phyloP scores from a whole-genome alignment of 139 green algal species.

The Micractinium conductrix region DNA sequence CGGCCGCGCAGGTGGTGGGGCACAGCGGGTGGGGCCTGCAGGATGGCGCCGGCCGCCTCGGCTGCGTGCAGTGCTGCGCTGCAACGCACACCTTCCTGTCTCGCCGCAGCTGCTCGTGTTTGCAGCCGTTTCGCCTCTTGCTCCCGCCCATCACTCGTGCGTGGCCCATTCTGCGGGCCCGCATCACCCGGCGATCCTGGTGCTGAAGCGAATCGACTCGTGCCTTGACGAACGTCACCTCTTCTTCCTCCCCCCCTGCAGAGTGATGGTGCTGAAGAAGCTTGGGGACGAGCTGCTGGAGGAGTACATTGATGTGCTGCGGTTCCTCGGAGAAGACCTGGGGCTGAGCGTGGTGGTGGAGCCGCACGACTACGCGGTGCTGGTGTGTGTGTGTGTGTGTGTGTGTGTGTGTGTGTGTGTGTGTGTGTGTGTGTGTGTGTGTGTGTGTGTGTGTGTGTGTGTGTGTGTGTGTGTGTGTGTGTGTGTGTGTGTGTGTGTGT shows the following conservation, averaged over 20 bases:
- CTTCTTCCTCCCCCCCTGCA: conserved; percentile 43
- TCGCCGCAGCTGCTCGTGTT: not conserved
- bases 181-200: too few relatives aligned
- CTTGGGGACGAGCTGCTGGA: conserved; percentile 85
- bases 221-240: too few relatives aligned
- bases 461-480: not conserved
- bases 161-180: too few relatives aligned
- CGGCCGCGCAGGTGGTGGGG: conserved; percentile 72
- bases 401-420: too few relatives aligned
- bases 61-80: too few relatives aligned
- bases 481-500: too few relatives aligned
- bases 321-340: conserved; percentile 74
- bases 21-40: not conserved
- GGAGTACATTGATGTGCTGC: conserved; percentile 69
- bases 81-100: not conserved
- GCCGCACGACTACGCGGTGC: conserved; percentile 73
- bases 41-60: too few relatives aligned
- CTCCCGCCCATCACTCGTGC: too few relatives aligned
- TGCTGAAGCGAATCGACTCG: too few relatives aligned
- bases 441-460: not conserved
- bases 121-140: too few relatives aligned
- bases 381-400: conserved; percentile 21
- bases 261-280: conserved; percentile 97
- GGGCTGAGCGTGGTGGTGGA: conserved; percentile 89
- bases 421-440: not conserved